Conservation (phyloP, 768 basidiomycete species). For the Pulveroboletus sp. region DNA sequence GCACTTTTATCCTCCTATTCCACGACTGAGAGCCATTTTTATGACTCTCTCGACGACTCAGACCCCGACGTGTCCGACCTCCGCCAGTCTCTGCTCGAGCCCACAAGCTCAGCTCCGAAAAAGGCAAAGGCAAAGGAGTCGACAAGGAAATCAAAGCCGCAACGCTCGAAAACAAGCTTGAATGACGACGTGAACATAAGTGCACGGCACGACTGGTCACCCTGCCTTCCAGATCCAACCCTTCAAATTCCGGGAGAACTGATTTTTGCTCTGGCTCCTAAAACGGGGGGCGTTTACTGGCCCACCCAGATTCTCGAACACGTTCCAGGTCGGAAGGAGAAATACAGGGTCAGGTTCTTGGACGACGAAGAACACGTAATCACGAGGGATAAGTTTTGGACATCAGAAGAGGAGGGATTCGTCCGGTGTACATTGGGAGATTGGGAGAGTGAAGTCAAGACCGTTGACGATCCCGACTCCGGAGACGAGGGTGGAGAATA, state of each 20-base stretch:
- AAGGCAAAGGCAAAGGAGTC: slow-evolving; percentile 10
- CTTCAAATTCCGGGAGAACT: slow-evolving; percentile 66
- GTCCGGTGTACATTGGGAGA: slow-evolving; percentile 57
- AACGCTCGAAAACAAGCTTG: slow-evolving; percentile 15
- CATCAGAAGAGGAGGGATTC: slow-evolving; percentile 56
- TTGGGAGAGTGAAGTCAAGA: slow-evolving; percentile 43
- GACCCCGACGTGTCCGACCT: slow-evolving; percentile 16
- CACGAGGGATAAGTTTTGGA: slow-evolving; percentile 52
- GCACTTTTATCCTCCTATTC: slow-evolving; percentile 33
- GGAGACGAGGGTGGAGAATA: slow-evolving; percentile 25
- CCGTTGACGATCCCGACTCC: slow-evolving; percentile 26
- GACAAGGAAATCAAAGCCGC: slow-evolving; percentile 12
- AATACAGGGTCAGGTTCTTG: slow-evolving; percentile 56
- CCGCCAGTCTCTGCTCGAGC: slow-evolving; percentile 1
- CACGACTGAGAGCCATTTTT: slow-evolving; percentile 15
- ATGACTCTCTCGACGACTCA: slow-evolving; percentile 26
- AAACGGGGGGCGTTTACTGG: slow-evolving; percentile 48
- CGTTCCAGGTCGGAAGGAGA: slow-evolving; percentile 35
- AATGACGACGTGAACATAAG: slow-evolving; percentile 8
- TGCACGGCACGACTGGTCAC: slow-evolving; percentile 29
- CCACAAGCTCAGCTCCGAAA: not conserved
- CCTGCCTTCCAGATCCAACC: slow-evolving; percentile 43
- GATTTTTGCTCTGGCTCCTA: slow-evolving; percentile 44
- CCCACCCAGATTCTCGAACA: slow-evolving; percentile 59
- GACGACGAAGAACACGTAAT: slow-evolving; percentile 43